Evolutionary conservation across 495 filamentous ascomycete species (phyloP).

Genomic region (Staphylotrichum longicolle): DNA sequence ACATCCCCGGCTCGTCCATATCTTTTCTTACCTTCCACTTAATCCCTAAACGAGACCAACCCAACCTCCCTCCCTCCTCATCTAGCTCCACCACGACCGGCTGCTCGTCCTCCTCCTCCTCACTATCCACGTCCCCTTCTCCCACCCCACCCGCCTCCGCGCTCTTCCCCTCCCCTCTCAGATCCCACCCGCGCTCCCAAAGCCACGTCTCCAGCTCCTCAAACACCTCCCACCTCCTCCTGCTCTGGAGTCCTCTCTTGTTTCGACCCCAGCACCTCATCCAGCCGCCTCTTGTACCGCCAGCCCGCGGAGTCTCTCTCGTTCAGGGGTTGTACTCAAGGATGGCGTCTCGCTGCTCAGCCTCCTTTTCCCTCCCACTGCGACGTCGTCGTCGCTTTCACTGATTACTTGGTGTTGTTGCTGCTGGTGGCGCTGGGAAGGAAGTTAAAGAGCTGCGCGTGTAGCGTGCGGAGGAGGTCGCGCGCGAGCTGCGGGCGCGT

Average conservation of each 20-base stretch:
- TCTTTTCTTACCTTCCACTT: background rate
- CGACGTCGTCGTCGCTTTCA: conserved; percentile 30
- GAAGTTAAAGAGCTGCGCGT: conserved; percentile 64
- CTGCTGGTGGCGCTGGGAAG: background rate
- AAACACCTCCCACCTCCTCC: conserved; percentile 36
- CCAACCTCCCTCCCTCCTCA: conserved; percentile 47
- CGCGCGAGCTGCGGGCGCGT: conserved; percentile 58
- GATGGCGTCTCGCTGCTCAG: conserved; percentile 35
- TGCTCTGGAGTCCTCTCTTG: conserved; percentile 33
- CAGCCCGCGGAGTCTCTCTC: conserved; percentile 38
- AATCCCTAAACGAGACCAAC: conserved; percentile 45
- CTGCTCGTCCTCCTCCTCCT: conserved; percentile 80
- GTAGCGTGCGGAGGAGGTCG: conserved; percentile 59
- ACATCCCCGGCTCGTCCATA: too few relatives aligned
- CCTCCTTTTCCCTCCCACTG: background rate
- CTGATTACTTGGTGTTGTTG: too few relatives aligned
- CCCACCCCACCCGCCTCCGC: conserved; percentile 45
- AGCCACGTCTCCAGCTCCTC: conserved; percentile 47
- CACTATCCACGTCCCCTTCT: conserved; percentile 74
- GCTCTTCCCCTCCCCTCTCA: conserved; percentile 26
- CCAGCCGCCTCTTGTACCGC: conserved; percentile 45
- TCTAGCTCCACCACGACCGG: conserved; percentile 76
- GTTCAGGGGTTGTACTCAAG: conserved; percentile 50
- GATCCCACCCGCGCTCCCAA: conserved; percentile 46
- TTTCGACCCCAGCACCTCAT: conserved; percentile 31